Conservation (phyloP, 2,329 filamentous ascomycete genomes). For the Fusarium annulatum region DNA sequence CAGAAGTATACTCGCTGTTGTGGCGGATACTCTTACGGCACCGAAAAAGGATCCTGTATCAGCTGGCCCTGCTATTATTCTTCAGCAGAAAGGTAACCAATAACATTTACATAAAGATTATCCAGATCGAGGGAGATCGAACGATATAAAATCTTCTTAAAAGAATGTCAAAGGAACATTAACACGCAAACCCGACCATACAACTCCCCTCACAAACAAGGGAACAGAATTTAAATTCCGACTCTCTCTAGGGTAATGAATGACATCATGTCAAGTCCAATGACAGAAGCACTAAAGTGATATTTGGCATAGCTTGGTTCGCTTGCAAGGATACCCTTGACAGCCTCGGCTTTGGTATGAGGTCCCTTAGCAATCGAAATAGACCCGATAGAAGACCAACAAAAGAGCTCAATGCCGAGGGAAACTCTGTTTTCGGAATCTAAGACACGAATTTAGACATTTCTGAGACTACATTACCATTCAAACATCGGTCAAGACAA, state of each 20-base stretch:
- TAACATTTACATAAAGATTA: accelerated
- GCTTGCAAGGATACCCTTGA: not conserved
- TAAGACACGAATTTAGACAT: not conserved
- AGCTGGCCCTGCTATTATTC: not conserved
- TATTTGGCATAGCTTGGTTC: not conserved
- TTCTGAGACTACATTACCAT: not conserved
- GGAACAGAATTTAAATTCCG: not conserved
- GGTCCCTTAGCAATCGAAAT: not conserved
- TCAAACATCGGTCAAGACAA: not conserved
- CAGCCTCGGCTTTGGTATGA: too few relatives aligned
- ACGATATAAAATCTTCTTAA: accelerated
- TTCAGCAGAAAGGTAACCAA: not conserved
- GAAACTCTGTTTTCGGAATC: accelerated
- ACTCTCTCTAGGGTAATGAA: not conserved
- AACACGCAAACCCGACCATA: accelerated
- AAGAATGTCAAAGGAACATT: not conserved
- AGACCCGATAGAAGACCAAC: not conserved
- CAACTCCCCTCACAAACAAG: not conserved
- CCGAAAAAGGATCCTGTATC: not conserved
- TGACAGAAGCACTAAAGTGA: not conserved
- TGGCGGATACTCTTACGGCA: not conserved
- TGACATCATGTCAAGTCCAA: not conserved
- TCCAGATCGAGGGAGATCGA: not conserved
- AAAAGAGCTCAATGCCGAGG: accelerated
- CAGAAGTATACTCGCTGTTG: not conserved